These are phyloP conservation scores for Geotrichum phurueaensis DNA, from an alignment of 1,139 yeast species.

Conservation along the genomic window DNA sequence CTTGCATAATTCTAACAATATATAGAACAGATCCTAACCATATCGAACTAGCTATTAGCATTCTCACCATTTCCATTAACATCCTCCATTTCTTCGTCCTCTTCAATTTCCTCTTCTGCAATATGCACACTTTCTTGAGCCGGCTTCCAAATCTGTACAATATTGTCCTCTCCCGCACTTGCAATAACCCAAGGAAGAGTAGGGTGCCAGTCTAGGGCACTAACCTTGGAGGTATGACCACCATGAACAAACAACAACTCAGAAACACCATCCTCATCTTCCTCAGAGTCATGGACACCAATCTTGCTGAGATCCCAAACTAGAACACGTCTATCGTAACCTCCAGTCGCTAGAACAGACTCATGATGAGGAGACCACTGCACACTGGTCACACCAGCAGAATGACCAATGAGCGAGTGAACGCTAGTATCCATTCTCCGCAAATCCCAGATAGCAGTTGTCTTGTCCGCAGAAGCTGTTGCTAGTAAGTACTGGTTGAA, in stretches of 20 bases:
- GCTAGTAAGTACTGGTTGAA: conserved; percentile 51
- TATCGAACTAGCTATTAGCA: neutral
- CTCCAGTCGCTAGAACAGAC: conserved; percentile 63
- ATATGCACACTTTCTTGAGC: conserved; percentile 34
- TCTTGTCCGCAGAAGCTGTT: conserved; percentile 63
- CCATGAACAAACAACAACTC: conserved; percentile 67
- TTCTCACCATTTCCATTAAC: conserved; percentile 18
- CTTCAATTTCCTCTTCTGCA: conserved; percentile 39
- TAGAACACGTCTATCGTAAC: conserved; percentile 64
- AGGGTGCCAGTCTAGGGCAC: conserved; percentile 83
- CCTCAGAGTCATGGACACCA: conserved; percentile 30
- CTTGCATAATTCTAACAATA: neutral
- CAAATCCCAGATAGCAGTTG: conserved; percentile 62
- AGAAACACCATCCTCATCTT: conserved; percentile 32
- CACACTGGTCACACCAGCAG: conserved; percentile 16
- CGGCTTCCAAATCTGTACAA: conserved; percentile 74
- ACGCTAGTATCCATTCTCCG: conserved; percentile 37
- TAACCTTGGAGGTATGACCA: conserved; percentile 85
- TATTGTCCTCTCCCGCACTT: conserved; percentile 79
- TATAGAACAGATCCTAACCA: neutral
- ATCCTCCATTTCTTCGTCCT: conserved; percentile 31
- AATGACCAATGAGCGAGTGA: conserved; percentile 23
- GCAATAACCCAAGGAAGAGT: conserved; percentile 73
- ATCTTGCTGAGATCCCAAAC: conserved; percentile 56
- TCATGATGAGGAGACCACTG: conserved; percentile 68